These are phyloP conservation scores for Exophiala aquamarina DNA, from an alignment of 2,329 filamentous ascomycete species.

Conservation along the genomic window DNA sequence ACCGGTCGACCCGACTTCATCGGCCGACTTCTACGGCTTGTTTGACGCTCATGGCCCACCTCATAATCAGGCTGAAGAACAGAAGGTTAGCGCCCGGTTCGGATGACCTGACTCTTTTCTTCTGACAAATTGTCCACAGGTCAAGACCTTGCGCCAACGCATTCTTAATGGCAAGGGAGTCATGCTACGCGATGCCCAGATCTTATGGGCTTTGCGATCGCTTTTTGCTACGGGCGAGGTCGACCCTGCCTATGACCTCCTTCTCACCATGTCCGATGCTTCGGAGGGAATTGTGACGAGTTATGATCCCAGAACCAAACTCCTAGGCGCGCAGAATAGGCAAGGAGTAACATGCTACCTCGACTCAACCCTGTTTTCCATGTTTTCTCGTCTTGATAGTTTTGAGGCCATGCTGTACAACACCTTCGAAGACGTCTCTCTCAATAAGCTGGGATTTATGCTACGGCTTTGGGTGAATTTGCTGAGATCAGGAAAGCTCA, in stretches of 20 bases:
- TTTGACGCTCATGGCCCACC: constrained; percentile 20
- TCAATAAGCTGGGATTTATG: constrained; percentile 72
- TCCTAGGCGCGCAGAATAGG: constrained; percentile 85
- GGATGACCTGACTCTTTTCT: neutral
- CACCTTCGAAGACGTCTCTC: constrained; percentile 69
- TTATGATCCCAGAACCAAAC: constrained; percentile 68
- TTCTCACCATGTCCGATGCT: constrained; percentile 77
- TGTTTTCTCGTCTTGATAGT: constrained; percentile 87
- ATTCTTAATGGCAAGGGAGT: constrained; percentile 55
- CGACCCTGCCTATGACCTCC: constrained; percentile 72
- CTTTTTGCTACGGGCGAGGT: constrained; percentile 67
- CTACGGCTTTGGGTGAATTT: constrained; percentile 92
- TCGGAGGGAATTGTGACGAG: constrained; percentile 74
- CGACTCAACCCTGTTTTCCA: constrained; percentile 87
- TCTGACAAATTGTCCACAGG: constrained; percentile 33
- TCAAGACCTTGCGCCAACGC: constrained; percentile 54
- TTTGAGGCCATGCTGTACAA: constrained; percentile 92
- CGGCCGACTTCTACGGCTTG: constrained; percentile 26
- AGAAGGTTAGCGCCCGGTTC: constrained; percentile 16
- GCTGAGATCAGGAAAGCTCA: constrained; percentile 78
- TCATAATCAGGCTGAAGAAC: constrained; percentile 18
- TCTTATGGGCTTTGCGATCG: constrained; percentile 60
- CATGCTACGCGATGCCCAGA: constrained; percentile 61
- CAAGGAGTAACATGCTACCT: constrained; percentile 90
- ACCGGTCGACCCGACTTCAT: constrained; percentile 18